These are phyloP conservation scores for Macadamia tetraphylla DNA, from an alignment of 164 flowering plant genomes.

Conservation along the genomic window DNA sequence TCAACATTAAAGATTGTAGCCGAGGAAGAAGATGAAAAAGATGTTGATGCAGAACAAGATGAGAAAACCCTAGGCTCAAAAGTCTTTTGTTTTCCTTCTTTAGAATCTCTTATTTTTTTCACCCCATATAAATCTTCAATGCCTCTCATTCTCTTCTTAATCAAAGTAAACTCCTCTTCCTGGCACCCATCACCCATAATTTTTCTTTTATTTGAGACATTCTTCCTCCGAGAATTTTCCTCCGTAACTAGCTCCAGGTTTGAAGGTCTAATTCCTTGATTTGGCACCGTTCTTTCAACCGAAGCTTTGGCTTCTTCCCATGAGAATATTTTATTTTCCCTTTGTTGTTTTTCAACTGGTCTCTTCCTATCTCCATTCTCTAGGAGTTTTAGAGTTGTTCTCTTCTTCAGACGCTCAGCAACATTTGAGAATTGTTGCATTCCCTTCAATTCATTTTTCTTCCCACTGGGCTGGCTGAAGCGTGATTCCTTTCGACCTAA, in stretches of 20 bases:
- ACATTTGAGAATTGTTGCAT: neutral
- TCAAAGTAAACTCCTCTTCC: conserved; percentile 3
- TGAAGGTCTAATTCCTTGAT: neutral
- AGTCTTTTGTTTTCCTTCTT: conserved; percentile 2
- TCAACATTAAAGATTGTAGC: conserved; percentile 7
- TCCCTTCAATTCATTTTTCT: neutral
- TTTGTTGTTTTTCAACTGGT: neutral
- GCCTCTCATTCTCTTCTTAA: conserved; percentile 13
- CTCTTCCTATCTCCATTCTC: neutral
- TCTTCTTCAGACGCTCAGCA: neutral
- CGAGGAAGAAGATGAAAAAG: conserved; percentile 18
- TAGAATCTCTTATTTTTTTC: neutral
- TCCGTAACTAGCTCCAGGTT: conserved; percentile 8
- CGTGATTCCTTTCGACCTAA: conserved; percentile 10
- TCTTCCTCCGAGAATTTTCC: conserved; percentile 6
- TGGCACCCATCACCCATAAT: conserved; percentile 17
- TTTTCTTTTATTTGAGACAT: conserved; percentile 3
- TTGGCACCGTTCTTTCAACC: conserved; percentile 10
- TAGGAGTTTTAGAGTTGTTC: conserved; percentile 5
- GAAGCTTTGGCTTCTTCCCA: conserved; percentile 1
- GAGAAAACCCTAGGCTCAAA: conserved; percentile 1
- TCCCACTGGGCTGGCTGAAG: neutral
- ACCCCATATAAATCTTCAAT: neutral
- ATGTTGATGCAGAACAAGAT: conserved; percentile 11
- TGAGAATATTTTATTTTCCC: neutral